Conservation (phyloP, 2,329 filamentous ascomycete species). For the Tolypocladium pustulatum region DNA sequence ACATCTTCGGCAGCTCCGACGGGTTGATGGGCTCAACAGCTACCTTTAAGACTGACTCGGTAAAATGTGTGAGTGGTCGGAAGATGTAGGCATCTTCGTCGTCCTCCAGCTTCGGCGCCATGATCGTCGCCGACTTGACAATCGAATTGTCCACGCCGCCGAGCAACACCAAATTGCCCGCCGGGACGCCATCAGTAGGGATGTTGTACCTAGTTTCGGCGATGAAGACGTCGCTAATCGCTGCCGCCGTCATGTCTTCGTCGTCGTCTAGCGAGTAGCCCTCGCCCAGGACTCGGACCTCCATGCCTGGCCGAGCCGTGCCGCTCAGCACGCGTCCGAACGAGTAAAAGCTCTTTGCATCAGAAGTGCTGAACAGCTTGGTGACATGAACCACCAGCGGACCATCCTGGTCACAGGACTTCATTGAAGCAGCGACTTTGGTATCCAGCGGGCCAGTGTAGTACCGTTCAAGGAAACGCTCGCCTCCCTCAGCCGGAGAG, state of each 20-base stretch:
- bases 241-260: constrained; percentile 88
- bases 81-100: constrained; percentile 95
- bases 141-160: constrained; percentile 95
- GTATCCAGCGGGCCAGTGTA: constrained; percentile 87
- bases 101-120: constrained; percentile 69
- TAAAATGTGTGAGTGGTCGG: constrained; percentile 85
- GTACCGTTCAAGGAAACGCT: constrained; percentile 69
- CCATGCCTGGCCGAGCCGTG: constrained; percentile 68
- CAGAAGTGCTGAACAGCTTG: constrained; percentile 81
- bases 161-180: constrained; percentile 87
- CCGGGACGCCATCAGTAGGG: constrained; percentile 80
- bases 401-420: constrained; percentile 75
- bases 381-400: constrained; percentile 87
- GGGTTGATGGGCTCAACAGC: constrained; percentile 97
- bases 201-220: constrained; percentile 90
- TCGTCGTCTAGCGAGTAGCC: constrained; percentile 95
- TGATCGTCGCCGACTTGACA: constrained; percentile 89
- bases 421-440: constrained; percentile 70
- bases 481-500: constrained; percentile 70
- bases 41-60: constrained; percentile 94
- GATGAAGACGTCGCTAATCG: constrained; percentile 78
- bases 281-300: constrained; percentile 87
- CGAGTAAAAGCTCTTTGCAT: constrained; percentile 84
- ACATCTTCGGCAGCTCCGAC: constrained; percentile 95
- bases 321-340: constrained; percentile 91